A percentile compares a stretch with the other conserved stretches of the same genome.
Conservation (phyloP, 768 basidiomycete species). For the Coprinellus micaceus region DNA sequence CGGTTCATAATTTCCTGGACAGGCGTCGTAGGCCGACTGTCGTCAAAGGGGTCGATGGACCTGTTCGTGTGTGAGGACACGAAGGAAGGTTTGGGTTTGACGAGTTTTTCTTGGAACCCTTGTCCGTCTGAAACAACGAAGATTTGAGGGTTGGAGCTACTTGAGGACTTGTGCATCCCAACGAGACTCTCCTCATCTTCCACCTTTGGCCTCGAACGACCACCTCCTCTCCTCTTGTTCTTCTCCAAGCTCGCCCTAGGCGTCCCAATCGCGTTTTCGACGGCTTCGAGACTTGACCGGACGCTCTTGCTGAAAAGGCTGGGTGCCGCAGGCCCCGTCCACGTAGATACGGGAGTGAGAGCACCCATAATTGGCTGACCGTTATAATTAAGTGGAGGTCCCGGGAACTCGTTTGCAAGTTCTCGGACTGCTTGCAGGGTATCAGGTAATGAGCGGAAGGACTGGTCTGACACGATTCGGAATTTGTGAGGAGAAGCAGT, state of each 20-base stretch:
- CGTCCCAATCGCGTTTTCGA: background rate
- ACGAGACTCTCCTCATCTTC: background rate
- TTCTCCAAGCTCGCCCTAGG: background rate
- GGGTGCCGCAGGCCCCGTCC: background rate
- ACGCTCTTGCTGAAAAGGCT: constrained; percentile 2
- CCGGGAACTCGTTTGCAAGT: constrained; percentile 53
- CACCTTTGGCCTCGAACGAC: background rate
- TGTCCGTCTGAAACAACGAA: too few species aligned
- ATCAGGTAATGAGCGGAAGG: constrained; percentile 37
- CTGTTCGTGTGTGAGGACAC: background rate
- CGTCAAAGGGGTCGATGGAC: background rate
- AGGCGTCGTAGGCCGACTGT: background rate
- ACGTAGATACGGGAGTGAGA: background rate
- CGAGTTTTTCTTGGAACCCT: background rate
- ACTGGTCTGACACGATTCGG: constrained; percentile 20
- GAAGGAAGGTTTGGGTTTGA: background rate
- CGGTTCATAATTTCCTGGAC: background rate
- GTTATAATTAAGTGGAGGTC: constrained; percentile 20
- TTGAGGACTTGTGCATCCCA: too few species aligned
- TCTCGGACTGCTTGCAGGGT: constrained; percentile 45
- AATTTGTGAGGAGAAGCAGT: background rate
- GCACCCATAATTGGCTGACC: constrained; percentile 5
- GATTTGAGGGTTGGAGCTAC: too few species aligned
- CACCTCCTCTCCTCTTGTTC: background rate
- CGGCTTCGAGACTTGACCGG: background rate